Conservation (phyloP, 176 grass and related monocot genomes). For the Elymus sibiricus region DNA sequence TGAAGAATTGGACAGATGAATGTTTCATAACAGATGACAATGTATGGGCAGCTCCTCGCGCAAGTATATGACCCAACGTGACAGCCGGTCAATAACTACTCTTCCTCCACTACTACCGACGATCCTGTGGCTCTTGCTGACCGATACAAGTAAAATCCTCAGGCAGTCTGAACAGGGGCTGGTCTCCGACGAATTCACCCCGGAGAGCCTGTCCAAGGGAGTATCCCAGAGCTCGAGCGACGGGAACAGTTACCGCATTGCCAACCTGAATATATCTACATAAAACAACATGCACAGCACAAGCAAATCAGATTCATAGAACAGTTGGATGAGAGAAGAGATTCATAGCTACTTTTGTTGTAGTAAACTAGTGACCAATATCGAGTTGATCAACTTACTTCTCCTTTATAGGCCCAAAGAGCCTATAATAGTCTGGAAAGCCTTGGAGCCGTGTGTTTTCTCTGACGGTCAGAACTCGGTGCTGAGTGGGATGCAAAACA, state of each 20-base stretch:
- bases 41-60: neutral
- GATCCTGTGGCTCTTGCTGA: neutral
- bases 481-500: constrained; percentile 54
- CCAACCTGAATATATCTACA: neutral
- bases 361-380: no score
- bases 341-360: neutral
- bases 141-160: neutral
- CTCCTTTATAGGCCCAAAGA: constrained; percentile 46
- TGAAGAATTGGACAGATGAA: neutral
- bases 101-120: neutral
- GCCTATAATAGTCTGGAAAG: constrained; percentile 58
- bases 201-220: constrained; percentile 10
- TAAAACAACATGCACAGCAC: neutral
- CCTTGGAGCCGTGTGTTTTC: constrained; percentile 68
- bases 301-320: neutral
- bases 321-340: neutral
- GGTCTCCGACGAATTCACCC: neutral
- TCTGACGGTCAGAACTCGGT: constrained; percentile 47
- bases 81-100: neutral
- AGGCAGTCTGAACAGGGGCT: neutral
- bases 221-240: constrained; percentile 26
- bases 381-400: constrained; percentile 26
- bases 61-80: neutral
- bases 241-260: constrained; percentile 6
- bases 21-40: neutral